phyloP scores from a whole-genome alignment of 1,284 basidiomycete species.

The Ceratobasidium sp. region DNA sequence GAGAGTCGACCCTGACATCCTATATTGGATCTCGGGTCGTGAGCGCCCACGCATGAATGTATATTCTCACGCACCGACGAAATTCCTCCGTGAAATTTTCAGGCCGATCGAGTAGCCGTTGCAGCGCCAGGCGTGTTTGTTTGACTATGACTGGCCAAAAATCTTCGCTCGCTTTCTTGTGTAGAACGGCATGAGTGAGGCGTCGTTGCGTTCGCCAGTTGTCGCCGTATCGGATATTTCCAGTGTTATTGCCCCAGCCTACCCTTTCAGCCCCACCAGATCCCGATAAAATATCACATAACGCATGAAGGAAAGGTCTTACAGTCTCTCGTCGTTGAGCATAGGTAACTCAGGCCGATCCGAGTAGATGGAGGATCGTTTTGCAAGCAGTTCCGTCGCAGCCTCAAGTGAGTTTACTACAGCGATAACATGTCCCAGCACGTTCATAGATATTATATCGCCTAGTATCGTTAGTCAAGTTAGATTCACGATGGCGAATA shows the following conservation, averaged over 20 bases:
- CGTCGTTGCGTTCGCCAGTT: conserved; percentile 28
- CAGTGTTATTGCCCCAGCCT: conserved; percentile 27
- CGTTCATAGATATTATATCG: conserved; percentile 29
- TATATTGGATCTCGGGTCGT: neutral
- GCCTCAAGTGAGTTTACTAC: conserved; percentile 47
- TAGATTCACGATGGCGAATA: neutral
- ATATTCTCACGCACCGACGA: neutral
- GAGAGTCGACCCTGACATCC: conserved; percentile 27
- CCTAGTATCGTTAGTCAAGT: conserved; percentile 12
- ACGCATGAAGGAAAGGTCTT: neutral
- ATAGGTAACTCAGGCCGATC: conserved; percentile 44
- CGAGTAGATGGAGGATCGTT: conserved; percentile 46
- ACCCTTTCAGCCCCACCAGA: too few relatives aligned
- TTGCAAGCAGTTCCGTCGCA: conserved; percentile 47
- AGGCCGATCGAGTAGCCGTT: conserved; percentile 21
- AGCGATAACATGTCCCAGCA: conserved; percentile 39
- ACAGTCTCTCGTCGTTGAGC: conserved; percentile 25
- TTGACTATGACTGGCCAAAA: conserved; percentile 32
- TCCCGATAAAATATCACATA: neutral
- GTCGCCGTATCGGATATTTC: conserved; percentile 20
- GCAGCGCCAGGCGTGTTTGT: conserved; percentile 16
- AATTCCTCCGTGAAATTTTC: conserved; percentile 37
- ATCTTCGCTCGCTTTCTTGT: conserved; percentile 36
- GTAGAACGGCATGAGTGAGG: conserved; percentile 15
- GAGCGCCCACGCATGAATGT: neutral